Conservation (phyloP, 768 basidiomycete genomes). For the Pleurotus cornucopiae region DNA sequence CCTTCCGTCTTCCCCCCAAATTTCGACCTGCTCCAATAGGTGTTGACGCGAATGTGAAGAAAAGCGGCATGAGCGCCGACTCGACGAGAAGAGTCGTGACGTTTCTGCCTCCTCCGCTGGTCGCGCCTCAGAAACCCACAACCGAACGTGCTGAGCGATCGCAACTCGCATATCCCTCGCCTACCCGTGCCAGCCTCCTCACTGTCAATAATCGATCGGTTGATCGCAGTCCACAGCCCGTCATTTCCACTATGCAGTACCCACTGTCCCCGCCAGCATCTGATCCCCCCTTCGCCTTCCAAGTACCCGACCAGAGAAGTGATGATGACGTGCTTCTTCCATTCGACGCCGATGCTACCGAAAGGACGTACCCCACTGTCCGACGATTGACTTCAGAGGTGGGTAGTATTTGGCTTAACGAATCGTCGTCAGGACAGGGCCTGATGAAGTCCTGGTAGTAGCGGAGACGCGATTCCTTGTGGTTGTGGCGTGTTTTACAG, state of each 20-base stretch:
- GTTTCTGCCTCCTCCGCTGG: slow-evolving; percentile 9
- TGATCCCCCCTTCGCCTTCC: neutral
- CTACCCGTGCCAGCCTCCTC: neutral
- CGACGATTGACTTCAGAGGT: neutral
- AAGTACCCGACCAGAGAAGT: neutral
- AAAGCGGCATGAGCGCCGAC: neutral
- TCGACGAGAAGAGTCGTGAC: slow-evolving; percentile 7
- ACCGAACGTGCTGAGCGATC: neutral
- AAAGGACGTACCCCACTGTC: slow-evolving; percentile 2
- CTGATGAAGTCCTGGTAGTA: slow-evolving; percentile 1
- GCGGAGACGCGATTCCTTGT: slow-evolving; percentile 2
- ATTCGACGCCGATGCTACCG: slow-evolving; percentile 3
- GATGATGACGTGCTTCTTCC: neutral
- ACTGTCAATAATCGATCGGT: neutral
- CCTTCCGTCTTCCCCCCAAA: slow-evolving; percentile 5
- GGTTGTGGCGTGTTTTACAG: neutral
- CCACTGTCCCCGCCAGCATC: neutral
- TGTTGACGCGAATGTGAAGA: neutral
- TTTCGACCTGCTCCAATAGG: slow-evolving; percentile 2
- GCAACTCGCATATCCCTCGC: neutral
- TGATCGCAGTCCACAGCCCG: neutral
- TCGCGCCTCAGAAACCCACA: neutral
- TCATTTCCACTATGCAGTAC: neutral
- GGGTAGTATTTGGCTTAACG: neutral
- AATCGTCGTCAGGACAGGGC: no score